Evolutionary conservation across 495 filamentous ascomycete genomes (phyloP).

Genomic region (Jackrogersella minutella): DNA sequence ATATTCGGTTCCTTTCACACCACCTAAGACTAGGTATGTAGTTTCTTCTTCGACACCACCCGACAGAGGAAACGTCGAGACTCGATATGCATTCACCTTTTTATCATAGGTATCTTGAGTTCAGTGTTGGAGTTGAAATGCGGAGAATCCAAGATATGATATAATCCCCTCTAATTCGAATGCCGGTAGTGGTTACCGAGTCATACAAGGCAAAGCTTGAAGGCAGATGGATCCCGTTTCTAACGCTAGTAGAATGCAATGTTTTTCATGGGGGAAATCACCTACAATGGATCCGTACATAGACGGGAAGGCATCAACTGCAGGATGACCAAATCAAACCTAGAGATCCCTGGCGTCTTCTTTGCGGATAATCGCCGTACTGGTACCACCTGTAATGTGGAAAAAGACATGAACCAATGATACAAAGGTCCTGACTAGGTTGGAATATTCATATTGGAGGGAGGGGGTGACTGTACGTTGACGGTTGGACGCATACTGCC

Average conservation of each 20-base stretch:
- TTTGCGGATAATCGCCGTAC: neutral
- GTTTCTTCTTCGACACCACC: neutral
- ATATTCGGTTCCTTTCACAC: conserved; percentile 2
- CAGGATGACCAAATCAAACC: neutral
- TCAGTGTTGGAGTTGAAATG: neutral
- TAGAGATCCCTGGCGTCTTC: neutral
- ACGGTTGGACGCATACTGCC: neutral
- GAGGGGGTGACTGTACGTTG: neutral
- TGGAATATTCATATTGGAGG: neutral
- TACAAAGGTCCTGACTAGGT: neutral
- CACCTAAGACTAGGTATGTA: neutral
- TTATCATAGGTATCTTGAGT: neutral
- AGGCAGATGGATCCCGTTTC: neutral
- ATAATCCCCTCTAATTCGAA: neutral
- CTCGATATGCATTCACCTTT: neutral
- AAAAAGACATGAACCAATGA: neutral
- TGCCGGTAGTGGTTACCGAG: neutral
- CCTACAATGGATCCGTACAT: no score
- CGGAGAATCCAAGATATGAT: conserved; percentile 1
- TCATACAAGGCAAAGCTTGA: neutral
- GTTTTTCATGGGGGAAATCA: neutral
- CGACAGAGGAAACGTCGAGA: neutral
- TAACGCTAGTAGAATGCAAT: neutral
- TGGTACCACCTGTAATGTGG: neutral
- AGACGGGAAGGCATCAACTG: neutral